These are phyloP conservation scores for Ophiostoma angusticollis DNA, from an alignment of 2,329 filamentous ascomycete species.

Conservation along the genomic window DNA sequence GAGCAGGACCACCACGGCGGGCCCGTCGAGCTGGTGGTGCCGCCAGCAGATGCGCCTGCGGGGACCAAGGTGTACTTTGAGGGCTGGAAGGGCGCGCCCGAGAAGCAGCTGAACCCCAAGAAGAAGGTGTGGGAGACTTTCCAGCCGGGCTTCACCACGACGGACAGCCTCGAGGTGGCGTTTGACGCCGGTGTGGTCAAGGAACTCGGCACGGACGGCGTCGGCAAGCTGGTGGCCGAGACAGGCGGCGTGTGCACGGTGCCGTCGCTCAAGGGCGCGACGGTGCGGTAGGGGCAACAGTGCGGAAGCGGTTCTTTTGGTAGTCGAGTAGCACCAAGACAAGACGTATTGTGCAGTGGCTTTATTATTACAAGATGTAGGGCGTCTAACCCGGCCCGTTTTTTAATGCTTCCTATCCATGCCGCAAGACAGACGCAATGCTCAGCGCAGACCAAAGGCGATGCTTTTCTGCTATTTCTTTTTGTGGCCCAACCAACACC, in stretches of 20 bases:
- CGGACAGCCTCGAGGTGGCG: constrained; percentile 62
- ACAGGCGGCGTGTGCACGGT: constrained; percentile 73
- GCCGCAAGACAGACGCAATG: too few relatives aligned
- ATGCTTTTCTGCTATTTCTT: too few relatives aligned
- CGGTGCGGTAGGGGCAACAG: constrained; percentile 79
- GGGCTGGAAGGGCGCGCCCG: constrained; percentile 85
- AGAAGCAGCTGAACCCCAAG: constrained; percentile 92
- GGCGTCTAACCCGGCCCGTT: too few relatives aligned
- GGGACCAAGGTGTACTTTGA: constrained; percentile 89
- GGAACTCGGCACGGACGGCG: constrained; percentile 57
- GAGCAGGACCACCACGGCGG: constrained; percentile 71
- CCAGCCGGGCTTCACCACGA: constrained; percentile 93
- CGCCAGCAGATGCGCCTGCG: constrained; percentile 64
- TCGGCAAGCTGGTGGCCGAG: constrained; percentile 60
- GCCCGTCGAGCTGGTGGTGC: constrained; percentile 81
- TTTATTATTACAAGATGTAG: too few relatives aligned
- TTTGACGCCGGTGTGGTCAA: constrained; percentile 74
- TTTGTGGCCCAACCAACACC: too few relatives aligned
- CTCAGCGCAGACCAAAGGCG: too few relatives aligned
- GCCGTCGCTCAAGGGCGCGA: constrained; percentile 63
- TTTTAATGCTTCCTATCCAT: too few relatives aligned
- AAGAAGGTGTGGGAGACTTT: constrained; percentile 99
- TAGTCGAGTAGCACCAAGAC: too few relatives aligned
- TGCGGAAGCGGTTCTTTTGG: too few relatives aligned
- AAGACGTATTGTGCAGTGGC: too few relatives aligned